Base-by-base conservation (phyloP, 1,284 basidiomycete species). In the Omphalotus olearius region DNA sequence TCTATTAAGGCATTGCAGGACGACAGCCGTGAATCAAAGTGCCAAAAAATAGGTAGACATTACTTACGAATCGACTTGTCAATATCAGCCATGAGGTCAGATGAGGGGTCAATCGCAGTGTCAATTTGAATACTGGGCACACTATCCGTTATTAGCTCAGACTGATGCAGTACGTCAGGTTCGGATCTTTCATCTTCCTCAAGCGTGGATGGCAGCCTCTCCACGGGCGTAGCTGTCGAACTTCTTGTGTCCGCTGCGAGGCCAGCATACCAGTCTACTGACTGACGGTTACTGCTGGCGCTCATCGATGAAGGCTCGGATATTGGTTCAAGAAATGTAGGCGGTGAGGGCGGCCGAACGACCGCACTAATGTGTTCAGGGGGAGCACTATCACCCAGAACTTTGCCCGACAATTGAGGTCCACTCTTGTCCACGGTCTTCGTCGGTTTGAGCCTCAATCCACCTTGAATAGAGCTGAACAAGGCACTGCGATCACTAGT, bases 231-330 rank as follows among this genome's bases (percentile, higher is more conserved):
- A 35, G 54, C 36, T 7, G 41, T n/a, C n/a, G 38, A 14, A 23
- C 42, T 47, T 51, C 67, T 67, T 6, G 67, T 67, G 67, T 96
- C 91, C 38, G 86, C 85, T 7, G 94, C 93, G n/a, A 96, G 75
- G 37, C 85, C 88, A 51, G 84, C 80, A 64, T 92, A 91, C 95
- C 95, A 98, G 63, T 93, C 94, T 9, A 97, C 88, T 23, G 85
- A 89, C 66, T 94, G 88, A 55, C 88, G 78, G 62, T 91, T 83
- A 47, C 69, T 79, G 28, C 57, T 60, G 10, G 55, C 42, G 41
- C 60, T 61, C 64, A 74, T 68, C 58, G 61, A 30, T 62, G 36
- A 45, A 47, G 67, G 45, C 26, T 57, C 59, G 26, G 61, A 59
- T 7, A 45, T 25, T 14, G 61, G 11, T 11, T 40, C 45, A 40